These are phyloP conservation scores for Parachaetomium inaequale DNA, from an alignment of 495 filamentous ascomycete genomes.

Conservation along the genomic window DNA sequence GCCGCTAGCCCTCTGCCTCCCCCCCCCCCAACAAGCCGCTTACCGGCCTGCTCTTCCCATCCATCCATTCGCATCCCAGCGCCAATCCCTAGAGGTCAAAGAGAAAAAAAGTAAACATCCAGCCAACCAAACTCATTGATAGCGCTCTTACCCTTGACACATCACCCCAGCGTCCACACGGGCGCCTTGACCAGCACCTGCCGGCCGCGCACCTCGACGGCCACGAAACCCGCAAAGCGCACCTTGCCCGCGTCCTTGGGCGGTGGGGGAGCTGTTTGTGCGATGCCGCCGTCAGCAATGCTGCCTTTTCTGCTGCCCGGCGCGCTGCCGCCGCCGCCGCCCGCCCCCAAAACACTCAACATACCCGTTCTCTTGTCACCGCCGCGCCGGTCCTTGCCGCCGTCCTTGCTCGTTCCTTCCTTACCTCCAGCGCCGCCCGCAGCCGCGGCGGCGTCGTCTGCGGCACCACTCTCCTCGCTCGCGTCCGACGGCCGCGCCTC, in stretches of 20 bases:
- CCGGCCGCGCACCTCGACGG: constrained; percentile 77
- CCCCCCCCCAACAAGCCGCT: neutral
- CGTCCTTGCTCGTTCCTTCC: constrained; percentile 40
- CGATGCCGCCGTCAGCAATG: constrained; percentile 27
- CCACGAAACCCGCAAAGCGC: constrained; percentile 79
- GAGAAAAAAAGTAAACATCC: constrained; percentile 1
- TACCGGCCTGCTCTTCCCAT: neutral
- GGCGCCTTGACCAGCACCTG: constrained; percentile 86
- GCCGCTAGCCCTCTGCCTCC: neutral
- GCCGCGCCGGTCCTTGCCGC: constrained; percentile 36
- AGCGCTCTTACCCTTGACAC: neutral
- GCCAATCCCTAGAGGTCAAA: neutral
- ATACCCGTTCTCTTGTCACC: constrained; percentile 43
- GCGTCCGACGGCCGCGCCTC: constrained; percentile 52
- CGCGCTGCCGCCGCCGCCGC: constrained; percentile 13
- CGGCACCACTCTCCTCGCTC: constrained; percentile 26
- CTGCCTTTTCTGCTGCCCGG: constrained; percentile 40
- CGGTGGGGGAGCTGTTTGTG: constrained; percentile 41
- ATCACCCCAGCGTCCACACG: constrained; percentile 63
- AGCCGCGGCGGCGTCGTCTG: constrained; percentile 17
- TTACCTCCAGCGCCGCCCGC: constrained; percentile 13
- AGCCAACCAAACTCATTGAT: neutral
- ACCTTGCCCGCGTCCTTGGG: constrained; percentile 54
- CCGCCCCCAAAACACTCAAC: constrained; percentile 33
- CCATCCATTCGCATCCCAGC: neutral